A percentile compares a stretch with the other conserved stretches of the same genome.
These are phyloP conservation scores for Hygrocybe punicea DNA, from an alignment of 768 basidiomycete species.

Conservation along the genomic window DNA sequence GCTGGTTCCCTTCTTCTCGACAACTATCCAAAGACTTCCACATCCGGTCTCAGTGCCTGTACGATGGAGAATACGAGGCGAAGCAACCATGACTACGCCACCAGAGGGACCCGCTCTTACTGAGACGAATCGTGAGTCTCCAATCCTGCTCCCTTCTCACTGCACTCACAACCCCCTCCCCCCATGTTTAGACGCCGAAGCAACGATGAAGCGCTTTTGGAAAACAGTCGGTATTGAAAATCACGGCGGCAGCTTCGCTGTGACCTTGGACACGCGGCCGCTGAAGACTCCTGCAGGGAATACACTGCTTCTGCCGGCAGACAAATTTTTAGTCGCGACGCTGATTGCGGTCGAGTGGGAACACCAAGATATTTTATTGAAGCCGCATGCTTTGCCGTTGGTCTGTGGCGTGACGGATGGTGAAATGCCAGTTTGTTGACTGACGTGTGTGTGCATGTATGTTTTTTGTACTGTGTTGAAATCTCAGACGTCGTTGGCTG, in stretches of 20 bases:
- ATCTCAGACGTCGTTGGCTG: conserved; percentile 73
- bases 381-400: conserved; percentile 88
- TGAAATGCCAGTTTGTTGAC: background rate
- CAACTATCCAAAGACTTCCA: background rate
- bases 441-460: background rate
- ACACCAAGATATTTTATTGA: conserved; percentile 78
- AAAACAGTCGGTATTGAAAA: conserved; percentile 78
- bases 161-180: conserved; percentile 1
- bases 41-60: background rate
- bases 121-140: conserved; percentile 60
- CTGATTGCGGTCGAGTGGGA: conserved; percentile 97
- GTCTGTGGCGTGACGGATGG: conserved; percentile 37
- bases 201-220: conserved; percentile 90
- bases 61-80: background rate
- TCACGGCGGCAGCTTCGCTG: conserved; percentile 47
- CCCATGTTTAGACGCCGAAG: conserved; percentile 66
- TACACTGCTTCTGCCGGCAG: conserved; percentile 62
- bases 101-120: conserved; percentile 48
- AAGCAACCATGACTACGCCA: background rate
- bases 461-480: conserved; percentile 30
- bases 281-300: conserved; percentile 90
- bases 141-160: background rate
- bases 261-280: conserved; percentile 79
- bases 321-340: conserved; percentile 70
- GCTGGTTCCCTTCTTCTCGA: background rate